Evolutionary conservation across 2,329 filamentous ascomycete species (phyloP), one percentile per base, ranked within the genome.

Genomic region (Trichothecium roseum): DNA sequence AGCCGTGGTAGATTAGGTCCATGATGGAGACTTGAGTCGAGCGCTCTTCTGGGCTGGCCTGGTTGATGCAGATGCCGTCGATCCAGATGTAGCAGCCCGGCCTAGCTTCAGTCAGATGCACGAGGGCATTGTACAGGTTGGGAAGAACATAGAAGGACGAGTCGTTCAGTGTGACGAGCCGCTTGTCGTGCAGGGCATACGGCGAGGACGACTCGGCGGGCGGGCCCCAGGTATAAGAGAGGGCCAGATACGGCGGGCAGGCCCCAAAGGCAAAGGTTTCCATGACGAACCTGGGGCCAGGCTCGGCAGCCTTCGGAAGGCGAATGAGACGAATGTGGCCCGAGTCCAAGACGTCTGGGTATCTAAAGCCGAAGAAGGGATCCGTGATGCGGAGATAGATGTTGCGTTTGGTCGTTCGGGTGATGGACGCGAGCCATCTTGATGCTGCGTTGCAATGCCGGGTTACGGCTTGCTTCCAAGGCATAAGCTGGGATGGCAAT

Each of bases 171-270:
- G 28, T 27, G 20, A 48, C 41, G 18, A 26, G 9, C 10, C 22
- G 29, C 24, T 15, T 30, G 10, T 40, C 36, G 17, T 32, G 16
- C 3, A 13, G 16, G 4, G 41, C 24, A 20, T 35, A 39, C 16
- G 38, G 30, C 8, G 37, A 22, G 3, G 10, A 16, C 14, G 10
- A 18, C n/a, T n/a, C 27, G 8, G 32, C 26, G 2, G 41, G 36
- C 2, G 30, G 34, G 9, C 46, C 47, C 48, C 49, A 51, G 8
- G 42, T 50, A 34, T 52, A 51, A 3, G 48, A 51, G 12, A 52
- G 36, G 29, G 46, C 44, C 31, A 45, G 40, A 38, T 43, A 52
- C 6, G 35, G 35, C 13, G 42, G 45, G 17, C 37, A 38, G 30
- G 39, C 18, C 10, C 35, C 27, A 7, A 48, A 18, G 3, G 37